These are phyloP conservation scores for Solanum virginianum DNA, from an alignment of 257 asterid genomes.

Conservation along the genomic window DNA sequence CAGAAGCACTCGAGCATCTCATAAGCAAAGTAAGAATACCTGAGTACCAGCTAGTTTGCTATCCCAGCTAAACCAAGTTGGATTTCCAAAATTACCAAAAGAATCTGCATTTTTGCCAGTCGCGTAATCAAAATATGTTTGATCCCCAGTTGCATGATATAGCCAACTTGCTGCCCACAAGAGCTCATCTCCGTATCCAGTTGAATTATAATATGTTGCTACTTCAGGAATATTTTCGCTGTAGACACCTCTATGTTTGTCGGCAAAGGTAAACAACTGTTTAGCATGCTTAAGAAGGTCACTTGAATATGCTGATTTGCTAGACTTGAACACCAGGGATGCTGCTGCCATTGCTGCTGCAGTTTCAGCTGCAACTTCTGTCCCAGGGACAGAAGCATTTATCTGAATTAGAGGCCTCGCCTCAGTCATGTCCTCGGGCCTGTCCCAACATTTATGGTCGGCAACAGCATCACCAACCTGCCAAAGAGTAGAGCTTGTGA, in stretches of 20 bases:
- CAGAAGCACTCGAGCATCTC: neutral
- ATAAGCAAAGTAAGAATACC: constrained; percentile 21
- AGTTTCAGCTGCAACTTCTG: constrained; percentile 82
- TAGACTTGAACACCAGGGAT: constrained; percentile 47
- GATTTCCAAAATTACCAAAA: constrained; percentile 57
- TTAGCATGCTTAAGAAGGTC: constrained; percentile 61
- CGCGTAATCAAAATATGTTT: constrained; percentile 37
- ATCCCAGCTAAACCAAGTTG: constrained; percentile 98
- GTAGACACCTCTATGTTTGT: constrained; percentile 41
- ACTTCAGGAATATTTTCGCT: constrained; percentile 65
- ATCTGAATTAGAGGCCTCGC: constrained; percentile 55
- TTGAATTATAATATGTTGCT: constrained; percentile 55
- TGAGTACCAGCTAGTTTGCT: constrained; percentile 75
- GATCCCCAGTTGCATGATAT: constrained; percentile 70
- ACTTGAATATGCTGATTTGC: constrained; percentile 38
- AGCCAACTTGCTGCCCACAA: constrained; percentile 97
- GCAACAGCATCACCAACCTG: constrained; percentile 61
- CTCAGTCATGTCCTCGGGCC: constrained; percentile 61
- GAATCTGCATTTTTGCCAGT: constrained; percentile 47
- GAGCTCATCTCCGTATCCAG: constrained; percentile 90
- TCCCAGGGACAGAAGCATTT: constrained; percentile 55
- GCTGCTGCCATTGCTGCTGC: constrained; percentile 93
- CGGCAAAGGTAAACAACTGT: constrained; percentile 61
- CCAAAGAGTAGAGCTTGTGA: neutral
- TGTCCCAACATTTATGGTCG: constrained; percentile 79